A percentile compares a stretch with the other conserved stretches of the same genome.
Evolutionary conservation across 106 monocot species (phyloP).

Genomic region (Hemerocallis citrina): DNA sequence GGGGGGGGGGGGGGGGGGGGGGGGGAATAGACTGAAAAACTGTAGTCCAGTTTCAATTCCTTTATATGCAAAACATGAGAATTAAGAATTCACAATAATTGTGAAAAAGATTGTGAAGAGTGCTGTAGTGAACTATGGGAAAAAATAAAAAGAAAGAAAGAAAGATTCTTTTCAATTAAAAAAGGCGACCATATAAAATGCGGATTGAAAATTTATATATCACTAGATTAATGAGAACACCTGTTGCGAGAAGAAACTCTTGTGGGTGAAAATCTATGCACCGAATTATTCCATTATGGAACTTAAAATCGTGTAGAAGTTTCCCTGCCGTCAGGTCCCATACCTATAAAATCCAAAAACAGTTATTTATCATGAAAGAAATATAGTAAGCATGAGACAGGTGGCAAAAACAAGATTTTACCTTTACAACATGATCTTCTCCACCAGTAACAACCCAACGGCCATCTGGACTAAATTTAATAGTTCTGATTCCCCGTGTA

Average conservation of each 20-base stretch:
- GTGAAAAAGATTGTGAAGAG: too few relatives aligned
- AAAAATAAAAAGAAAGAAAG: too few relatives aligned
- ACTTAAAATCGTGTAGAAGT: slow-evolving; percentile 86
- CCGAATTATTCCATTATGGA: slow-evolving; percentile 54
- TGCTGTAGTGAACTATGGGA: too few relatives aligned
- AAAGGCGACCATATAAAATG: not conserved
- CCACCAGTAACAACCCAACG: slow-evolving; percentile 98
- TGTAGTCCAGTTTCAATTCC: not conserved
- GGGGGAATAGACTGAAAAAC: too few relatives aligned
- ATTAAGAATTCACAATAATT: not conserved
- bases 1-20: too few relatives aligned
- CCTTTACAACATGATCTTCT: slow-evolving; percentile 84
- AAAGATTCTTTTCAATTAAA: too few relatives aligned
- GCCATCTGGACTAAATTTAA: slow-evolving; percentile 89
- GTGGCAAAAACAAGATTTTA: slow-evolving; percentile 14
- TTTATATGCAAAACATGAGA: not conserved
- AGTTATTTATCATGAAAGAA: slow-evolving; percentile 4
- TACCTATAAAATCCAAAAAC: slow-evolving; percentile 9
- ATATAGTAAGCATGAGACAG: not conserved
- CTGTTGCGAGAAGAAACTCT: slow-evolving; percentile 95
- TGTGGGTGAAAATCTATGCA: slow-evolving; percentile 93
- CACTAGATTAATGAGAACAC: slow-evolving; percentile 17
- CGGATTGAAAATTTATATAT: not conserved
- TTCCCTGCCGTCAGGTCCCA: slow-evolving; percentile 99
- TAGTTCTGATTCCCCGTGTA: slow-evolving; percentile 53